Evolutionary conservation across 768 basidiomycete genomes (phyloP), one percentile per base, ranked within the genome.

Genomic region (Rhizopogon vesiculosus): DNA sequence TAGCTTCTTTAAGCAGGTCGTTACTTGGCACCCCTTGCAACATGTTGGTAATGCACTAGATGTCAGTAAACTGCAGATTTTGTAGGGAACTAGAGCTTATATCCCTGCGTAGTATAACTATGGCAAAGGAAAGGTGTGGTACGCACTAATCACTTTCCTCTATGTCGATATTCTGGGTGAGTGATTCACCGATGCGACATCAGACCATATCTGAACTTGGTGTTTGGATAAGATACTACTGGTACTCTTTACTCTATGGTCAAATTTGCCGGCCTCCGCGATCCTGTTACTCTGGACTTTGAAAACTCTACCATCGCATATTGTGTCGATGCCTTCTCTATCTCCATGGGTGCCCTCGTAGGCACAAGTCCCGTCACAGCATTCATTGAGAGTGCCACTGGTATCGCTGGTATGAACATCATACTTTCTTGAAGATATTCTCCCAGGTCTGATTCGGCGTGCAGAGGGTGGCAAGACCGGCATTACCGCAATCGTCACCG

Each of bases 231-330:
- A 69, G 72, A 76, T 55, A 77, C 73, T 29, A 78, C 75, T 53
- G 87, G 91, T 64, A 93, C 91, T 8, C 74, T 94, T 4, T 92
- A 93, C 67, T 87, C 91, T 40, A 93, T 94, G 91, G 89, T 90
- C 52, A 91, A 89, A 67, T 93, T 93, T 59, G 90, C 91, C 6
- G 89, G 89, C n/a, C 78, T 94, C 2, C 89, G 89, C 45, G 86
- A 93, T 64, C 86, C 86, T 1, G 81, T 89, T 13, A 92, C 91
- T 25, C 75, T 91, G 54, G 91, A 94, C 67, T 94, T 94, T 61
- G 91, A 94, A 72, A 82, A 84, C 59, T 89, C 86, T 16, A 89
- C 85, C 12, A 75, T 88, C 57, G 90, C 90, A 3, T 92, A 91
- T 70, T 91, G 89, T 59, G 81, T 91, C 28, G 89, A 91, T 61